Base-by-base conservation (phyloP, 1,284 basidiomycete species). In the Fomitopsis palustris region DNA sequence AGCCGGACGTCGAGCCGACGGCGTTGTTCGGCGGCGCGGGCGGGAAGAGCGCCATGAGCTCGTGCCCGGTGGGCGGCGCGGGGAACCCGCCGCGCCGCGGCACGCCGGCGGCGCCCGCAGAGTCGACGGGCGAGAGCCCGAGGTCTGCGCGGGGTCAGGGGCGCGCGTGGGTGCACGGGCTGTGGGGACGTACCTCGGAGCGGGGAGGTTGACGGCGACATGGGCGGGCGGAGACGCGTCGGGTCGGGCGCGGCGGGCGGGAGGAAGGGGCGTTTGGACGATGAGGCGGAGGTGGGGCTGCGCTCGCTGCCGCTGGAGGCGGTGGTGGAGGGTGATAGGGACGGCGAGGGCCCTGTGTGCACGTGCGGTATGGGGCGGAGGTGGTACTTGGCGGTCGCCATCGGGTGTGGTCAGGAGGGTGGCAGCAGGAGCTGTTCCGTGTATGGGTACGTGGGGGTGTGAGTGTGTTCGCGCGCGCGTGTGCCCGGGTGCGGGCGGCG, bases 21-120 rank as follows among this genome's bases (percentile, higher is more conserved):
- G 81, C 75, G 71, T 81, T 76, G 63, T 81, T 72, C 54, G 79
- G 79, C 3, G 87, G 87, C 8, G 86, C 79, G 7, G 88, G 80
- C 1, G 88, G 88, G 69, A 90, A 90, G 74, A 91, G 81, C 10
- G 86, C 85, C 88, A 91, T 91, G 64, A 91, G 80, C 63, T 91
- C 87, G 65, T 91, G 88, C 2, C 88, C 88, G 0, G 87, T 89
- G 4, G 86, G 86, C 1, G 88, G 88, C 0, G 86, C 81, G 23
- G 88, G 88, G 68, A 84, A 88, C 19, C 45, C 45, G 45, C 45
- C 45, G 45, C 45, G 45, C 25, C 45, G 64, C 83, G 83, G 57
- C 83, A 75, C 6, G 76, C 72, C 5, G 73, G 69, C 41, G 77
- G 72, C 64, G 80, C 81, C 55, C 25, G 39, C 39, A 9, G 39